phyloP scores from a whole-genome alignment of 2,329 filamentous ascomycete species.

The Verticillium tricorpus region DNA sequence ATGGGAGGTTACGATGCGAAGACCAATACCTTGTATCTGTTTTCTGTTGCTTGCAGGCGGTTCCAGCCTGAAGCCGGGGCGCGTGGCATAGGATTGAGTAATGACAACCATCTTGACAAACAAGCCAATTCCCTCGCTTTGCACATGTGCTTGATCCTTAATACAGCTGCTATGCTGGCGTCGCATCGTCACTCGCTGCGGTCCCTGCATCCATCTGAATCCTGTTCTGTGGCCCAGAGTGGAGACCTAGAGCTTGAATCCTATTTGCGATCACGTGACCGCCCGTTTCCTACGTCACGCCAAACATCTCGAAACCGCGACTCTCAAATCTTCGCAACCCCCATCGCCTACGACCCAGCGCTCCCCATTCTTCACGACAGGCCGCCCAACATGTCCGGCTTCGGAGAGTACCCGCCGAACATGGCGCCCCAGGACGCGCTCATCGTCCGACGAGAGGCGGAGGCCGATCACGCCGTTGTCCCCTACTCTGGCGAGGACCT shows the following conservation, averaged over 20 bases:
- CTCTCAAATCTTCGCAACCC: slow-evolving; percentile 2
- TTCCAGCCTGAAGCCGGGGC: slow-evolving; percentile 9
- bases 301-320: slow-evolving; percentile 6
- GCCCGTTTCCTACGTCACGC: slow-evolving; percentile 1
- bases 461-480: slow-evolving; percentile 56
- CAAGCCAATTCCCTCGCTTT: background rate
- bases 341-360: slow-evolving; percentile 2
- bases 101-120: slow-evolving; percentile 6
- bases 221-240: background rate
- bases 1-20: slow-evolving; percentile 11
- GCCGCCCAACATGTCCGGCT: slow-evolving; percentile 48
- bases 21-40: slow-evolving; percentile 14
- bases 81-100: slow-evolving; percentile 14
- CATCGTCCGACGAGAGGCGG: slow-evolving; percentile 50
- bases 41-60: slow-evolving; percentile 13
- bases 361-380: background rate
- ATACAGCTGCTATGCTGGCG: background rate
- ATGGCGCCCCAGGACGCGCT: slow-evolving; percentile 62
- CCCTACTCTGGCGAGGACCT: slow-evolving; percentile 70
- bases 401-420: slow-evolving; percentile 61
- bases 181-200: background rate
- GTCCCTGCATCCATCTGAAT: slow-evolving; percentile 1
- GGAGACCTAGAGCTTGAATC: background rate
- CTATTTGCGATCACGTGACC: slow-evolving; percentile 11
- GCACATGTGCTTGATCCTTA: background rate